Conservation (phyloP, 495 filamentous ascomycete genomes). For the Thozetella sp. region DNA sequence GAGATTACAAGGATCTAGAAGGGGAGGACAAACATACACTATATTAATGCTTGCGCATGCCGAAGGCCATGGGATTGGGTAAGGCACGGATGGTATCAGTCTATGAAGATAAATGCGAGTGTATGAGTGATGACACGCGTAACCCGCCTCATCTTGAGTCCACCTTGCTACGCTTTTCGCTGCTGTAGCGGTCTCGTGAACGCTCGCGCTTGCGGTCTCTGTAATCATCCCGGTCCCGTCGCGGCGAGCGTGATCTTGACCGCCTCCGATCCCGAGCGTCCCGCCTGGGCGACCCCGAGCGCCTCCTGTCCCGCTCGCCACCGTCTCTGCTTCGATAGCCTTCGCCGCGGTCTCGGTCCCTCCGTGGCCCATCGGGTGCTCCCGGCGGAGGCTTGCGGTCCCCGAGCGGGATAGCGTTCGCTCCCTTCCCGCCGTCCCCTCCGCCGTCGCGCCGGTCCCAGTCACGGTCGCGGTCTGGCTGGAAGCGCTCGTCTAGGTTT, state of each 20-base stretch:
- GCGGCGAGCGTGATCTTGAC: constrained; percentile 39
- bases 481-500: constrained; percentile 67
- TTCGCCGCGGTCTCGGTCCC: constrained; percentile 26
- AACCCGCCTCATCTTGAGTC: constrained; percentile 33
- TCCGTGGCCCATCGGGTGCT: constrained; percentile 36
- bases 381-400: constrained; percentile 46
- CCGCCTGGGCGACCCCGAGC: constrained; percentile 18
- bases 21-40: neutral
- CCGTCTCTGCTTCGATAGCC: constrained; percentile 12
- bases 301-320: constrained; percentile 22
- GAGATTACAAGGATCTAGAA: constrained; percentile 77
- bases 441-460: constrained; percentile 19
- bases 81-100: constrained; percentile 5
- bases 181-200: constrained; percentile 59
- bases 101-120: constrained; percentile 2
- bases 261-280: constrained; percentile 18
- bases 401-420: constrained; percentile 62
- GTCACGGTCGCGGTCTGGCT: constrained; percentile 60
- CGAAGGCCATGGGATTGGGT: neutral
- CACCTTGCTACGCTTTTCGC: constrained; percentile 69
- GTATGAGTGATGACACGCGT: neutral
- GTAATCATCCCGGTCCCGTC: constrained; percentile 52
- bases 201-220: constrained; percentile 62
- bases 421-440: constrained; percentile 46
- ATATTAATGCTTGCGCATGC: neutral